Evolutionary conservation across 208 protist species (phyloP).

Genomic region (Wallacemonas sp.): DNA sequence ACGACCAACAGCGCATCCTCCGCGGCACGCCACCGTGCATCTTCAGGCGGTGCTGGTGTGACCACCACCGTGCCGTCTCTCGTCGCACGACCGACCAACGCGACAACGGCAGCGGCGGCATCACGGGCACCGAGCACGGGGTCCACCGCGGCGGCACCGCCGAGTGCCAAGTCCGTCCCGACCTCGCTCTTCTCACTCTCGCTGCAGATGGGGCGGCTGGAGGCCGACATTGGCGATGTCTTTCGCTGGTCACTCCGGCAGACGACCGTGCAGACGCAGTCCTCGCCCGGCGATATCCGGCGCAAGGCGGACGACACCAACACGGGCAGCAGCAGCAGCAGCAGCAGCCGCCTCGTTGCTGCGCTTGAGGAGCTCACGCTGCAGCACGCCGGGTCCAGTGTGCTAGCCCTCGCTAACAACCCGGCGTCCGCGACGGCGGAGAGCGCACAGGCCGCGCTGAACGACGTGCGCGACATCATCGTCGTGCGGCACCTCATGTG

Average conservation of each 20-base stretch:
- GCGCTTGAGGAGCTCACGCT: slow-evolving; percentile 16
- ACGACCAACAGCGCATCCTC: not conserved
- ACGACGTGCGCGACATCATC: slow-evolving; percentile 8
- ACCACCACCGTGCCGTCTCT: not conserved
- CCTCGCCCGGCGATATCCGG: slow-evolving; percentile 1
- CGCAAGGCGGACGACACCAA: slow-evolving; percentile 13
- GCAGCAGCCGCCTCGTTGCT: not conserved
- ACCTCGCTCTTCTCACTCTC: slow-evolving; percentile 38
- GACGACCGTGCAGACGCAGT: slow-evolving; percentile 15
- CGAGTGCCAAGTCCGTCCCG: not conserved
- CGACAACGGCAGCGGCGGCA: too few relatives aligned
- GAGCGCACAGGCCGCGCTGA: not conserved
- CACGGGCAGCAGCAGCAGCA: slow-evolving; percentile 11
- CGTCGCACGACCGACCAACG: not conserved
- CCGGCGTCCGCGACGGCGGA: not conserved
- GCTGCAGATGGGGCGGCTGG: slow-evolving; percentile 21
- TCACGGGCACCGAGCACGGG: too few relatives aligned
- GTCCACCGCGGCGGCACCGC: not conserved
- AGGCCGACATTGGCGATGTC: slow-evolving; percentile 6
- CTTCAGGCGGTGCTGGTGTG: too few relatives aligned
- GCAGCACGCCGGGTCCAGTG: slow-evolving; percentile 50
- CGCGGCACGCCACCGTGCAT: too few relatives aligned
- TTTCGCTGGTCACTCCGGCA: slow-evolving; percentile 12
- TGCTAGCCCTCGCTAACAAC: slow-evolving; percentile 21
- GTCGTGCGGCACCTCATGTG: not conserved